Evolutionary conservation across 2,329 filamentous ascomycete species (phyloP).

Genomic region (Trichoderma harzianum): DNA sequence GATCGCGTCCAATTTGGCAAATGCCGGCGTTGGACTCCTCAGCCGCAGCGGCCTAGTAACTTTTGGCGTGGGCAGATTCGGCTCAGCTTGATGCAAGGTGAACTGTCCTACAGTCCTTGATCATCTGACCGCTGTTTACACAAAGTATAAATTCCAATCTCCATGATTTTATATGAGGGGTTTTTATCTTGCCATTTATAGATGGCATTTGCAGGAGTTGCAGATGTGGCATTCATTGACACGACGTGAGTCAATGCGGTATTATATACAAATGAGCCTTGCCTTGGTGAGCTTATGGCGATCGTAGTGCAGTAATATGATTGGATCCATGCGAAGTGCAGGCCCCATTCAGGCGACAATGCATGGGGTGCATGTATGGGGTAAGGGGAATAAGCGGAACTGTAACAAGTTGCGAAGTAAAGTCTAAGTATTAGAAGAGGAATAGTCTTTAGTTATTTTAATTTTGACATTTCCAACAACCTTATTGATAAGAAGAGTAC

Average conservation of each 20-base stretch:
- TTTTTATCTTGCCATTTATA: background rate
- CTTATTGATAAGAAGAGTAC: background rate
- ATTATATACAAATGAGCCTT: background rate
- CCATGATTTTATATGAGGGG: background rate
- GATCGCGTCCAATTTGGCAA: background rate
- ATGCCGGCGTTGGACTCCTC: background rate
- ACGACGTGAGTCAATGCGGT: background rate
- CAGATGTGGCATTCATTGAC: background rate
- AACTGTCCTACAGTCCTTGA: background rate
- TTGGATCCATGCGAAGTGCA: background rate
- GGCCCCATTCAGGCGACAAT: background rate
- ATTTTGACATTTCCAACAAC: background rate
- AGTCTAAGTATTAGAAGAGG: background rate
- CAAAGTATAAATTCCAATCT: background rate
- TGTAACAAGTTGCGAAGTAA: background rate
- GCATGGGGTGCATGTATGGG: background rate
- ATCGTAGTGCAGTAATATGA: background rate
- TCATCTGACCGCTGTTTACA: conserved; percentile 5
- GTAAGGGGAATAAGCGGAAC: background rate
- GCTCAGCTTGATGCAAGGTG: conserved; percentile 1
- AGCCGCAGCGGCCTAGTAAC: background rate
- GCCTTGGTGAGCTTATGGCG: background rate
- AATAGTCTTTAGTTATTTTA: background rate
- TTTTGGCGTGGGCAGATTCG: conserved; percentile 4
- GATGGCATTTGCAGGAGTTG: background rate